Conservation (phyloP, 441 rosid genomes). For the Hypseocharis bilobata region DNA sequence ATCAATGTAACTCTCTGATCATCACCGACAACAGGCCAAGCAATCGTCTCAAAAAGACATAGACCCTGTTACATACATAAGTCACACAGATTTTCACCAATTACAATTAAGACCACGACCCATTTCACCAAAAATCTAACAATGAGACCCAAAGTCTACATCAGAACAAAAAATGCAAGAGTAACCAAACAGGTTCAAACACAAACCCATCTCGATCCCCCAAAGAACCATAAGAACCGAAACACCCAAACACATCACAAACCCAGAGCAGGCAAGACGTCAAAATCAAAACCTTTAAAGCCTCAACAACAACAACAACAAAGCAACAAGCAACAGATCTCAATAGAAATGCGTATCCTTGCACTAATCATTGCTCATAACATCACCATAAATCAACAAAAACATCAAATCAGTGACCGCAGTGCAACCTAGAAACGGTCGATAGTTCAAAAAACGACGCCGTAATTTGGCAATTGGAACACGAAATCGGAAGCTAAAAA, state of each 20-base stretch:
- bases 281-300: background rate
- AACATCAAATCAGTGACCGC: background rate
- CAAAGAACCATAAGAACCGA: background rate
- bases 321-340: constrained; percentile 3
- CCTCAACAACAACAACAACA: background rate
- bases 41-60: background rate
- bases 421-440: background rate
- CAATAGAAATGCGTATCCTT: too few species aligned
- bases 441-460: background rate
- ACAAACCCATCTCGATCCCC: background rate
- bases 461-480: background rate
- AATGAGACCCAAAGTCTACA: background rate
- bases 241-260: background rate
- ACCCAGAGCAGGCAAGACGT: background rate
- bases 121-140: background rate
- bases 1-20: too few species aligned
- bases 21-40: too few species aligned
- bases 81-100: background rate
- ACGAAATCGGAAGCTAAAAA: background rate
- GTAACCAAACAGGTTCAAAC: background rate
- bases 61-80: background rate
- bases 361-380: background rate
- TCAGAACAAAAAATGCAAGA: background rate
- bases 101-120: too few species aligned
- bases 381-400: background rate